Evolutionary conservation across 1,284 basidiomycete genomes (phyloP), one percentile per base, ranked within the genome.

Genomic region (Sporisorium scitamineum): DNA sequence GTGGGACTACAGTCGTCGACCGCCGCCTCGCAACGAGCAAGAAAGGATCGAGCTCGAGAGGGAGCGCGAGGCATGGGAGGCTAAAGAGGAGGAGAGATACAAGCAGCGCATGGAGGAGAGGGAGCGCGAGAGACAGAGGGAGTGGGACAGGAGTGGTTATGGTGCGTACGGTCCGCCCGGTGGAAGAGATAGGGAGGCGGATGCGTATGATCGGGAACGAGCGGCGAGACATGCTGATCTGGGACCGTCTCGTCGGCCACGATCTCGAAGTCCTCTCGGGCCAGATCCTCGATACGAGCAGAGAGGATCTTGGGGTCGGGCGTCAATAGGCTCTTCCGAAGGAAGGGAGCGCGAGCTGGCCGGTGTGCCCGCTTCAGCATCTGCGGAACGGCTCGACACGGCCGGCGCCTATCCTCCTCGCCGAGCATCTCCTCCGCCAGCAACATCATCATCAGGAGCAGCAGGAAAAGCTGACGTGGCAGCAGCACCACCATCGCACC

Each of bases 1-100:
- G 37, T 74, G 71, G 71, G 62, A 69, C 55, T 74, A 74, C 34
- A 60, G 53, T n/a, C 58, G 71, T 2, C 61, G 71, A 41, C 66
- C 71, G 11, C n/a, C 48, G 41, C 71, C 71, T 5, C 57, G 71
- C 4, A 69, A 16, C 18, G 71, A 74, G 26, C 58, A 69, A 53
- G 71, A 69, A 42, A 34, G 59, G n/a, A 44, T 53, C 10, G 66
- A 56, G 41, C 55, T 74, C 16, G 71, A 74, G 42, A 26, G 64
- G 4, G 71, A 74, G 47, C 50, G 71, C 13, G 60, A 65, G 41
- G 60, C 59, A 20, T 74, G 71, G 71, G 71, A 74, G 56, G 62
- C 62, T 4, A 67, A 63, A 27, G 71, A 74, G 59, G 60, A 37
- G 47, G 66, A 69, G 45, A 48, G 71, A 22, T 74, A 64, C 27